A percentile compares a stretch with the other conserved stretches of the same genome.
Evolutionary conservation across 306 rosid genomes (phyloP).

Genomic region (Pyrus bretschneideri): DNA sequence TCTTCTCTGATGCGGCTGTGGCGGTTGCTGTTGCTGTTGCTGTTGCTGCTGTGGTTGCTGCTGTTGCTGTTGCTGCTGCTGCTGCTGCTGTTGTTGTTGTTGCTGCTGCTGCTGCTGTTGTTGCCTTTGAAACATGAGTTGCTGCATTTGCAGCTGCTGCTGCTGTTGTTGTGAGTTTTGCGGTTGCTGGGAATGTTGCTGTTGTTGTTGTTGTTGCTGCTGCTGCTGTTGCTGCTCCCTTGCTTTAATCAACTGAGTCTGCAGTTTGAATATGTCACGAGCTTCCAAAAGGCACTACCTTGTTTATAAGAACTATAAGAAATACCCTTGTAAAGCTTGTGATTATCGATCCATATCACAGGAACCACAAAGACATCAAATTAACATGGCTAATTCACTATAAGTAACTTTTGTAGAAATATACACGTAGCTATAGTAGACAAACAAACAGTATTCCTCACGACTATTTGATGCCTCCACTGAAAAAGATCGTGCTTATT

Average conservation of each 20-base stretch:
- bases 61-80: conserved; percentile 52
- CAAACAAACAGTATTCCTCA: not conserved
- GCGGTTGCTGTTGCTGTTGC: conserved; percentile 29
- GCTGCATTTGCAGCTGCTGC: conserved; percentile 28
- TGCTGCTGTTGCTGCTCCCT: conserved; percentile 91
- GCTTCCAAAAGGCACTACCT: conserved; percentile 16
- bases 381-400: not conserved
- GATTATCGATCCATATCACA: conserved; percentile 3
- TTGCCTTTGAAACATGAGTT: conserved; percentile 46
- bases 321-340: not conserved
- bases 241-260: conserved; percentile 87
- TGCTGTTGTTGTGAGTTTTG: conserved; percentile 48
- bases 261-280: conserved; percentile 27
- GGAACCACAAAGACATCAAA: not conserved
- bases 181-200: conserved; percentile 25
- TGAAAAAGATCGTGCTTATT: not conserved
- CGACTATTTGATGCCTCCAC: not conserved
- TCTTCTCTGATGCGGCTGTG: conserved; percentile 70
- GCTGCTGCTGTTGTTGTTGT: conserved; percentile 33
- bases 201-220: conserved; percentile 49
- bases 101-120: conserved; percentile 66
- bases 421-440: not conserved
- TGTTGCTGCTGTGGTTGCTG: conserved; percentile 36
- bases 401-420: not conserved
- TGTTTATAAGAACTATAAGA: not conserved